A percentile compares a stretch with the other conserved stretches of the same genome.
These are phyloP conservation scores for Candida sithepensis DNA, from an alignment of 805 yeast species.

Conservation along the genomic window DNA sequence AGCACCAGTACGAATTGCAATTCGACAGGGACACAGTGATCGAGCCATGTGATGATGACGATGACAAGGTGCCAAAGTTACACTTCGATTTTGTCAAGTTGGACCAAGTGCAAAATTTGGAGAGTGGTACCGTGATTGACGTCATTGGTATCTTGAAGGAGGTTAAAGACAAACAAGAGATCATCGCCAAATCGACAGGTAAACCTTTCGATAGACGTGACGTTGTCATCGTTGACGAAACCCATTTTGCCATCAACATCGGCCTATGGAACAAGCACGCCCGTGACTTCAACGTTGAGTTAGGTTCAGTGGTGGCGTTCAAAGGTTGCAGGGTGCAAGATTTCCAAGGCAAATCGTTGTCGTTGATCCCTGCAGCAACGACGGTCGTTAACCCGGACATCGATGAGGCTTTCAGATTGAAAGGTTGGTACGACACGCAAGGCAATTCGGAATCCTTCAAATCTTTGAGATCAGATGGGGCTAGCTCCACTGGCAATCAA, in stretches of 20 bases:
- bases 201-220: slow-evolving; percentile 92
- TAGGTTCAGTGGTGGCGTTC: slow-evolving; percentile 83
- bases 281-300: slow-evolving; percentile 64
- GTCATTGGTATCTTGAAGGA: slow-evolving; percentile 83
- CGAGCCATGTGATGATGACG: slow-evolving; percentile 56
- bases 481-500: slow-evolving; percentile 30
- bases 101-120: slow-evolving; percentile 60
- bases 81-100: slow-evolving; percentile 73
- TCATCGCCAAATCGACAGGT: slow-evolving; percentile 84
- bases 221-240: slow-evolving; percentile 77
- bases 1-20: slow-evolving; percentile 83
- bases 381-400: slow-evolving; percentile 81
- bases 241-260: slow-evolving; percentile 68
- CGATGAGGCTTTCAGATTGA: slow-evolving; percentile 79
- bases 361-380: slow-evolving; percentile 75
- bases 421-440: slow-evolving; percentile 91
- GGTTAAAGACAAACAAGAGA: slow-evolving; percentile 70
- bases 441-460: slow-evolving; percentile 65
- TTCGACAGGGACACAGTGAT: slow-evolving; percentile 77
- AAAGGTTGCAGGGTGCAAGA: slow-evolving; percentile 89
- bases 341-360: slow-evolving; percentile 80
- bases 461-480: slow-evolving; percentile 53
- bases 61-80: slow-evolving; percentile 69
- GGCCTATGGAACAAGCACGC: slow-evolving; percentile 94
- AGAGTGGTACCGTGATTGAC: slow-evolving; percentile 72